These are phyloP conservation scores for Solioccasus polychromus DNA, from an alignment of 768 basidiomycete species.

Conservation along the genomic window DNA sequence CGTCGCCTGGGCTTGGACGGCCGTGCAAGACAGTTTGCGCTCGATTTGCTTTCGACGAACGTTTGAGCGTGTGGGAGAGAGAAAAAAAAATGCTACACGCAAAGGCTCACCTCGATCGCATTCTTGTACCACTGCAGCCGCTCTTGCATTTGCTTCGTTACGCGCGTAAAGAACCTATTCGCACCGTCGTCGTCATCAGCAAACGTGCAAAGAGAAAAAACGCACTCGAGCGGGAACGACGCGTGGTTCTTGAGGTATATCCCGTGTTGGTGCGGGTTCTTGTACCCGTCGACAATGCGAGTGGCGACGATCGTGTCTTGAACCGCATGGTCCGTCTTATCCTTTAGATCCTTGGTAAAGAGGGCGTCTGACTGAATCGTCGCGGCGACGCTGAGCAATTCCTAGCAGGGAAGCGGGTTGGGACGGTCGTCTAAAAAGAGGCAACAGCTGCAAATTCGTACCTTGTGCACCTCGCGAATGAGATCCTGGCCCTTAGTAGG, in stretches of 20 bases:
- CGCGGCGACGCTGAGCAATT: constrained; percentile 58
- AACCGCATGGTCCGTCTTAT: constrained; percentile 73
- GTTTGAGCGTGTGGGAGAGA: not conserved
- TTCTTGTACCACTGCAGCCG: constrained; percentile 74
- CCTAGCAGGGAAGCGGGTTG: constrained; percentile 41
- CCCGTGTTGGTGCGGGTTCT: constrained; percentile 68
- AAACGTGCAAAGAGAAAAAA: constrained; percentile 28
- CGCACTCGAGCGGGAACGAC: constrained; percentile 78
- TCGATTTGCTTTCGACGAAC: constrained; percentile 53
- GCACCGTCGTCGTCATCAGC: not conserved
- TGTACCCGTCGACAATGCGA: constrained; percentile 75
- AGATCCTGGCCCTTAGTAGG: constrained; percentile 69
- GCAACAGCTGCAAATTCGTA: constrained; percentile 20
- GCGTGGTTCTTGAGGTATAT: constrained; percentile 75
- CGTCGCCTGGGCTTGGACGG: constrained; percentile 60
- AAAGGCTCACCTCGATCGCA: constrained; percentile 64
- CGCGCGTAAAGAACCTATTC: constrained; percentile 65
- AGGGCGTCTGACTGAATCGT: constrained; percentile 65
- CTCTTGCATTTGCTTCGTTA: constrained; percentile 70
- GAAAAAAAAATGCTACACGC: not conserved
- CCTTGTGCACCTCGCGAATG: constrained; percentile 67
- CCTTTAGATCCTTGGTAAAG: constrained; percentile 66
- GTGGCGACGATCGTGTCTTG: constrained; percentile 79
- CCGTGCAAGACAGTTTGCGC: constrained; percentile 69
- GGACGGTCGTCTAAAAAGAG: not conserved